These are phyloP conservation scores for Kazachstania kunashirensis DNA, from an alignment of 805 yeast genomes.

Conservation along the genomic window DNA sequence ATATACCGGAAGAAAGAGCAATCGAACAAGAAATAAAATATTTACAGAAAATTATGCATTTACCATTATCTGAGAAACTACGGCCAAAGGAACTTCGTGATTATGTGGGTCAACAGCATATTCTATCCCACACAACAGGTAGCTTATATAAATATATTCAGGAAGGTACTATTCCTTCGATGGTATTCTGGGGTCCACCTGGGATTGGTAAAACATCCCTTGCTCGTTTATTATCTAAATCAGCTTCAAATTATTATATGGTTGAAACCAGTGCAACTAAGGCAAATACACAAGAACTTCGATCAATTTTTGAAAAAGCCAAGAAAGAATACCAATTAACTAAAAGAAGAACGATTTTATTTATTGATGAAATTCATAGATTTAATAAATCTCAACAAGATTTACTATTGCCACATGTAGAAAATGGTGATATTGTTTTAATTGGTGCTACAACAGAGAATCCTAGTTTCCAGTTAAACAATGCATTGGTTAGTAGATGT, in stretches of 20 bases:
- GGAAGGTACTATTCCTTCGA: slow-evolving; percentile 61
- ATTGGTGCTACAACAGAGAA: slow-evolving; percentile 98
- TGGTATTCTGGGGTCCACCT: slow-evolving; percentile 92
- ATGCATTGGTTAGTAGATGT: slow-evolving; percentile 78
- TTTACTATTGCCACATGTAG: slow-evolving; percentile 71
- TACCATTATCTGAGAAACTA: slow-evolving; percentile 66
- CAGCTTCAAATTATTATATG: slow-evolving; percentile 35
- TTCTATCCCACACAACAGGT: slow-evolving; percentile 54
- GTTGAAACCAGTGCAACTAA: slow-evolving; percentile 81
- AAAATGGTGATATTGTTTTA: slow-evolving; percentile 67
- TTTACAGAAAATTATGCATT: slow-evolving; percentile 23
- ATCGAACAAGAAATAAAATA: slow-evolving; percentile 16
- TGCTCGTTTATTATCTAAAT: slow-evolving; percentile 41
- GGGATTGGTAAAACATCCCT: slow-evolving; percentile 88
- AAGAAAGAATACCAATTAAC: slow-evolving; percentile 33
- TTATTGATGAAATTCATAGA: slow-evolving; percentile 89
- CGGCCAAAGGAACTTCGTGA: slow-evolving; percentile 65
- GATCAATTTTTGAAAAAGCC: slow-evolving; percentile 43
- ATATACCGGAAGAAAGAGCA: slow-evolving; percentile 3
- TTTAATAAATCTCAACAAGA: slow-evolving; percentile 85
- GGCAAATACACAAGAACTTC: slow-evolving; percentile 46
- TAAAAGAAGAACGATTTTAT: slow-evolving; percentile 54
- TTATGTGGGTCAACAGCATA: slow-evolving; percentile 78
- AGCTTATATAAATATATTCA: slow-evolving; percentile 55
- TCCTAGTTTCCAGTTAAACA: slow-evolving; percentile 71